These are phyloP conservation scores for Hsuehochloa calcarea DNA, from an alignment of 176 grass and related monocot species.

Conservation along the genomic window DNA sequence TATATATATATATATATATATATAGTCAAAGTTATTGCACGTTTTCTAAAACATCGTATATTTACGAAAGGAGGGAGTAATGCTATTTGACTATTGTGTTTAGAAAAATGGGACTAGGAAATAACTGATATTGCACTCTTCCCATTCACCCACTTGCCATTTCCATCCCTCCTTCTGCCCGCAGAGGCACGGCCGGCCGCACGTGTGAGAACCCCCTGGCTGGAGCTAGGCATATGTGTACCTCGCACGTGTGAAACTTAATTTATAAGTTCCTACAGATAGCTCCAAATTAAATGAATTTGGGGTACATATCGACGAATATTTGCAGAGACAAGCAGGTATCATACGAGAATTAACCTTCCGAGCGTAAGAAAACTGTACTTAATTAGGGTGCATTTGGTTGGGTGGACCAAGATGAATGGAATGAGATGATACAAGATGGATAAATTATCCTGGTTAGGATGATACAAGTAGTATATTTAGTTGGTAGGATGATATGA, in stretches of 20 bases:
- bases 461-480: too few species aligned
- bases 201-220: not conserved
- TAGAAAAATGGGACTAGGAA: slow-evolving; percentile 5
- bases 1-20: too few species aligned
- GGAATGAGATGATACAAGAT: too few species aligned
- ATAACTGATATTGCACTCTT: not conserved
- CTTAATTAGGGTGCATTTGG: too few species aligned
- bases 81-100: slow-evolving; percentile 17
- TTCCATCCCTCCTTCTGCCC: not conserved
- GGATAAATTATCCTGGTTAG: too few species aligned
- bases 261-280: not conserved
- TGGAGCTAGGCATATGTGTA: not conserved
- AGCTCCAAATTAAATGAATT: not conserved
- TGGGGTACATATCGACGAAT: not conserved
- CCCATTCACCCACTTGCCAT: slow-evolving; percentile 1
- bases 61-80: not conserved
- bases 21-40: too few species aligned
- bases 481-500: too few species aligned
- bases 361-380: not conserved
- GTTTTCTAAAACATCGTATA: too few species aligned
- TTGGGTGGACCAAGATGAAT: too few species aligned
- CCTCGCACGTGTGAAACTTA: not conserved
- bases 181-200: not conserved
- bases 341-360: not conserved
- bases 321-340: not conserved